Conservation (phyloP, 306 rosid species). For the Leucaena leucocephala region DNA sequence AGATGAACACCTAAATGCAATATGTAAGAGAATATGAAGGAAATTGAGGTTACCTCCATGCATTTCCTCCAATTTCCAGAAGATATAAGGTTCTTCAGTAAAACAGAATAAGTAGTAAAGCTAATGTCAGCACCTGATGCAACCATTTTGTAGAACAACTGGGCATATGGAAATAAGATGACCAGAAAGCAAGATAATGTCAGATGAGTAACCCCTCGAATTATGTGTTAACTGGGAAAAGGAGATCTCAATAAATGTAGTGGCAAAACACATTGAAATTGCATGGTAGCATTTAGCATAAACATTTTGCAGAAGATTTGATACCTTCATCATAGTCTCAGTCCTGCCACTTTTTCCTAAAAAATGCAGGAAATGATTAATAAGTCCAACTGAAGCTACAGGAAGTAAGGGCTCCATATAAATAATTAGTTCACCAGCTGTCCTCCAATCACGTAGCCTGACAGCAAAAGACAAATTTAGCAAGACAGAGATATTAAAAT, state of each 20-base stretch:
- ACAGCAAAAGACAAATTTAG: conserved; percentile 45
- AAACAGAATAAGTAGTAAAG: conserved; percentile 70
- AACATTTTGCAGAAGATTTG: conserved; percentile 22
- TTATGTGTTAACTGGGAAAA: conserved; percentile 6
- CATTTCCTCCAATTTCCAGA: conserved; percentile 95
- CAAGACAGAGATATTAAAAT: conserved; percentile 26
- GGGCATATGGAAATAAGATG: conserved; percentile 33
- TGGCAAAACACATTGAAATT: conserved; percentile 35
- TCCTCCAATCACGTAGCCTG: conserved; percentile 90
- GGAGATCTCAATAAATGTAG: conserved; percentile 20
- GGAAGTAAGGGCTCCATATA: conserved; percentile 77
- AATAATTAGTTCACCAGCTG: conserved; percentile 66
- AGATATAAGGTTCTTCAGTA: conserved; percentile 83
- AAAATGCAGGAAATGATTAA: conserved; percentile 70
- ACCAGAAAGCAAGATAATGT: conserved; percentile 28
- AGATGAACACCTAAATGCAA: neutral
- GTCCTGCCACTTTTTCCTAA: conserved; percentile 88
- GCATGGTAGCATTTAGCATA: conserved; percentile 28
- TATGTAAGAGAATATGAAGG: neutral
- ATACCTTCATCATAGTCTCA: conserved; percentile 88
- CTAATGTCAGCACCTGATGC: conserved; percentile 68
- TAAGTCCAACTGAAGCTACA: conserved; percentile 65
- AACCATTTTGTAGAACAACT: conserved; percentile 84
- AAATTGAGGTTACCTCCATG: conserved; percentile 64
- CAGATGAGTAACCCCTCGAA: neutral